These are phyloP conservation scores for Mollisiaceae sp. DNA, from an alignment of 2,329 filamentous ascomycete species.

Conservation along the genomic window DNA sequence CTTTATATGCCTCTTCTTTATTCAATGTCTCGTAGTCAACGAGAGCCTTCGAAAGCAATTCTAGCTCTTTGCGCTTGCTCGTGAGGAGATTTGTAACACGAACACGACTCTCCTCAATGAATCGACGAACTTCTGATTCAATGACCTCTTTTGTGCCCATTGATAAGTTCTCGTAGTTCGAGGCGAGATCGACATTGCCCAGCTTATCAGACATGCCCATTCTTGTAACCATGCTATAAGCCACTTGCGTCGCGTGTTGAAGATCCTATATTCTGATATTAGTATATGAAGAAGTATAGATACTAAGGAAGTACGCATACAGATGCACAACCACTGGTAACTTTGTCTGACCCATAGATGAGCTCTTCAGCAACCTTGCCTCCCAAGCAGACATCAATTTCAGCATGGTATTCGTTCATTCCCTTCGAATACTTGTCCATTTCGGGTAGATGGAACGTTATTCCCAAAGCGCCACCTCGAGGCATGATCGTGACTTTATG, in stretches of 20 bases:
- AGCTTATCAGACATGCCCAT: constrained; percentile 89
- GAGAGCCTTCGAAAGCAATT: constrained; percentile 84
- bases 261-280: constrained; percentile 67
- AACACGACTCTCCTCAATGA: constrained; percentile 80
- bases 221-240: constrained; percentile 85
- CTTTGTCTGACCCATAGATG: constrained; percentile 87
- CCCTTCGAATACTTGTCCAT: constrained; percentile 91
- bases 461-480: constrained; percentile 81
- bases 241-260: constrained; percentile 77
- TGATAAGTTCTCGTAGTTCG: constrained; percentile 81
- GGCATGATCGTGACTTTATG: constrained; percentile 99
- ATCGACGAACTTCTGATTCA: constrained; percentile 83
- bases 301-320: constrained; percentile 66
- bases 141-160: constrained; percentile 86
- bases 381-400: constrained; percentile 81
- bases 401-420: constrained; percentile 81
- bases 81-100: constrained; percentile 75
- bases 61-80: constrained; percentile 81
- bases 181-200: constrained; percentile 86
- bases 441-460: constrained; percentile 86
- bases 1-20: constrained; percentile 87
- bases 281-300: constrained; percentile 35
- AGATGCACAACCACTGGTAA: constrained; percentile 84
- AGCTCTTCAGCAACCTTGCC: constrained; percentile 92
- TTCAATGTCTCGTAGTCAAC: constrained; percentile 94